These are phyloP conservation scores for Aspergillus arachidicola DNA, from an alignment of 2,329 filamentous ascomycete species.

Conservation along the genomic window DNA sequence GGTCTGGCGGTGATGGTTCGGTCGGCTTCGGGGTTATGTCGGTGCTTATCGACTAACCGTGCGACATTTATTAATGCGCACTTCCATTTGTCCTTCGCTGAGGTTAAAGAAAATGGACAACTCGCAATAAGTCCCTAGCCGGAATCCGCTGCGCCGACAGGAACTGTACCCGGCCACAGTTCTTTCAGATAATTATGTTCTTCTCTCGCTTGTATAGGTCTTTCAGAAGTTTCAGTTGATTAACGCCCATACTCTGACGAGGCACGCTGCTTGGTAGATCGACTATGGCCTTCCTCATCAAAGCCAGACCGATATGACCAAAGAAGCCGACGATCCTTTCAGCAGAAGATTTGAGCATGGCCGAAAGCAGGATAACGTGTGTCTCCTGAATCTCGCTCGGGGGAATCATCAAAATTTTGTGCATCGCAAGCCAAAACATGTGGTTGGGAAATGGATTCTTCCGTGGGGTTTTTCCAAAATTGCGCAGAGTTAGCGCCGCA, in stretches of 20 bases:
- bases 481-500: constrained; percentile 77
- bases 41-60: neutral
- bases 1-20: neutral
- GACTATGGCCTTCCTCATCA: constrained; percentile 70
- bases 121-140: neutral
- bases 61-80: neutral
- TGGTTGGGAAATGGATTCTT: constrained; percentile 75
- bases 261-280: constrained; percentile 62
- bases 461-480: constrained; percentile 71
- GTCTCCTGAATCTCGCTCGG: constrained; percentile 68
- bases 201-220: constrained; percentile 42
- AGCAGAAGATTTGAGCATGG: constrained; percentile 73
- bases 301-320: constrained; percentile 72
- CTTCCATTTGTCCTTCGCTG: neutral
- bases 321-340: constrained; percentile 79
- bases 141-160: neutral
- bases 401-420: constrained; percentile 76
- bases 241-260: constrained; percentile 40
- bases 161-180: neutral
- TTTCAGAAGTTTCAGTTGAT: constrained; percentile 41
- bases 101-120: neutral
- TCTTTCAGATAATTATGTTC: constrained; percentile 38
- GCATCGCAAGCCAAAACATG: constrained; percentile 80
- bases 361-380: constrained; percentile 69
- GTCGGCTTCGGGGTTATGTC: neutral